Evolutionary conservation across 768 basidiomycete species (phyloP), one percentile per base, ranked within the genome.

Genomic region (Xerocomellus chrysenteron): DNA sequence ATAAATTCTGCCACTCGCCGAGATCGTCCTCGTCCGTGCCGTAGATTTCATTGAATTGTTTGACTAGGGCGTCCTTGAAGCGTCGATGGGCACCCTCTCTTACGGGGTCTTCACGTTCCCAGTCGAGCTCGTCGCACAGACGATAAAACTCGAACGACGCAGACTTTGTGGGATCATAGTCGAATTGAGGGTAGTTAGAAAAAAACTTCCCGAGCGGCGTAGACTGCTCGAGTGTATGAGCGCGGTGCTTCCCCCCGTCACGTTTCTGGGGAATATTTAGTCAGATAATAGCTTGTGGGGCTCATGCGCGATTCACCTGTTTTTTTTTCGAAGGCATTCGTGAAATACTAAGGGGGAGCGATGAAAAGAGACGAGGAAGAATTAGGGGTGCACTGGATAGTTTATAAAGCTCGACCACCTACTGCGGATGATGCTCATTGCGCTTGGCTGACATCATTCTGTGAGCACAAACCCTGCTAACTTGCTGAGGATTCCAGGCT

Each of bases 91-190:
- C 64, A 0, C 9, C 14, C 14, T n/a, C 0, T 40, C 50, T n/a
- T 2, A 39, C 42, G 0, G 33, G 19, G 14, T 59, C 7, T 0
- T 24, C 16, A 2, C 41, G 19, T 1, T 42, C 41, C 64, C 64
- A 66, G 7, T 30, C 52, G 1, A 14, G 13, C 8, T 56, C 14
- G 36, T 66, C 19, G 36, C 64, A 65, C 0, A 64, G 46, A 19
- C 62, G 62, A 33, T 64, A 64, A 3, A 63, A 63, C 9, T 64
- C 62, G 24, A 28, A 42, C 11, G 62, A 56, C 1, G 62, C 62
- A 0, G 62, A 63, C 19, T 30, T 6, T 0, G 54, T 56, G 17
- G 54, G 1, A 5, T 64, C 30, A 11, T 63, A 56, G 1, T 64
- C 17, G 30, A 57, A 64, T 1, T 2, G 2, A 0, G 62, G 58